Evolutionary conservation across 2,329 filamentous ascomycete species (phyloP), one percentile per base, ranked within the genome.

Genomic region (Arthrobotrys megalospora): DNA sequence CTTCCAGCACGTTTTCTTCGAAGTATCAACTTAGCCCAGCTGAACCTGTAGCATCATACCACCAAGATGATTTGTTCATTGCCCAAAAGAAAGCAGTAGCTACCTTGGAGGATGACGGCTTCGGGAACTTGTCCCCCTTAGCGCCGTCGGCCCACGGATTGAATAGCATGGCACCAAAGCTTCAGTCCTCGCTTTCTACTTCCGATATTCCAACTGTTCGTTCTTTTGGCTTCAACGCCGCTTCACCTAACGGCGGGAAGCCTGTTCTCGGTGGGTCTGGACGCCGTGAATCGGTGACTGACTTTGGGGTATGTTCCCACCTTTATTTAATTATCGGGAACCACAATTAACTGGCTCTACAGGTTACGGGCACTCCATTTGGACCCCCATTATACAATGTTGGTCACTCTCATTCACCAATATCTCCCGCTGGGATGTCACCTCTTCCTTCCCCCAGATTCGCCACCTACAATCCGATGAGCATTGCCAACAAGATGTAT

Each of bases 201-300:
- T 96, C 92, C 84, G 94, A 98, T 82, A 88, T 97, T 19, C 92
- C 94, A 3, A 96, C 94, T 6, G 87, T 94, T 82, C 97, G 96
- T 88, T 91, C 88, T 80, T 87, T 88, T 67, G 88, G 88, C 68
- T 87, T 85, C 58, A 84, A 87, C 62, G 85, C 88, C 58, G 82
- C 84, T 69, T 82, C 85, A 67, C 84, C 84, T 38, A 83, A 81
- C 7, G 79, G 83, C 32, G 77, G 68, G 45, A 77, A 80, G 32
- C 73, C 76, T 14, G 75, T 76, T 50, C 67, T 81, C 62, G 76
- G 80, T 24, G 52, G 76, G 47, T 79, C 80, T 10, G 79, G 81
- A 52, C 76, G 73, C 3, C 80, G 81, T 47, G 81, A 82, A 21
- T 80, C 80, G 11, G 79, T 80, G 16, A 68, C 76, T 55, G 79